Conservation (phyloP, 2,329 filamentous ascomycete genomes). For the Thelonectria olida region DNA sequence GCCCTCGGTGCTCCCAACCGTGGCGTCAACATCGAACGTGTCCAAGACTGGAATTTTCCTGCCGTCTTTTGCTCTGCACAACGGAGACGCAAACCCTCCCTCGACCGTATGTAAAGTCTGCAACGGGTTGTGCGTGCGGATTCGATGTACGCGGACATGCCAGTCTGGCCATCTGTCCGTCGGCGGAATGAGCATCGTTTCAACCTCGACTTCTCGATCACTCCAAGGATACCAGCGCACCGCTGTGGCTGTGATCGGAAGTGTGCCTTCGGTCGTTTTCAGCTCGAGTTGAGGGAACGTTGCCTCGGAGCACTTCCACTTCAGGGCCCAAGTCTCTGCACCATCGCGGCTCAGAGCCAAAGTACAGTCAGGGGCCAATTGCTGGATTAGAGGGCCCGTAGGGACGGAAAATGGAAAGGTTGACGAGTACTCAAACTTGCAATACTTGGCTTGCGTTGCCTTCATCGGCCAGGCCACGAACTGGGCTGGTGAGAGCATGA, state of each 20-base stretch:
- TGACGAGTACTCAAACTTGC: constrained; percentile 60
- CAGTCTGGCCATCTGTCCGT: constrained; percentile 46
- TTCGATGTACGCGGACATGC: constrained; percentile 41
- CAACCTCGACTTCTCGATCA: constrained; percentile 36
- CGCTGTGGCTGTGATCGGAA: background rate
- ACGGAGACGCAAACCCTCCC: constrained; percentile 29
- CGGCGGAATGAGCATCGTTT: constrained; percentile 42
- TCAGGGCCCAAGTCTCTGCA: constrained; percentile 42
- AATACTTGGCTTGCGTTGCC: constrained; percentile 54
- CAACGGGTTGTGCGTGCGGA: background rate
- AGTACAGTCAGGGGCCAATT: constrained; percentile 46
- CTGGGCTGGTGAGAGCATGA: constrained; percentile 52
- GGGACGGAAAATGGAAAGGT: constrained; percentile 57
- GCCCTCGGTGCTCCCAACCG: background rate
- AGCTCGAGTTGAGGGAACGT: background rate
- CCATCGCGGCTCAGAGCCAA: constrained; percentile 44
- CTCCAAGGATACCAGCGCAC: constrained; percentile 40
- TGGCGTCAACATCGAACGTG: background rate
- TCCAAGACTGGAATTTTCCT: background rate
- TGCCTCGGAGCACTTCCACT: constrained; percentile 38
- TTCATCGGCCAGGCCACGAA: constrained; percentile 51
- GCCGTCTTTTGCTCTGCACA: background rate
- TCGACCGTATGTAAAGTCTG: constrained; percentile 24
- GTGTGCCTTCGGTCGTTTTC: accelerated
- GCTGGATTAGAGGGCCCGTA: constrained; percentile 45